Conservation (phyloP, 2,329 filamentous ascomycete species). For the Apiospora saccharicola region DNA sequence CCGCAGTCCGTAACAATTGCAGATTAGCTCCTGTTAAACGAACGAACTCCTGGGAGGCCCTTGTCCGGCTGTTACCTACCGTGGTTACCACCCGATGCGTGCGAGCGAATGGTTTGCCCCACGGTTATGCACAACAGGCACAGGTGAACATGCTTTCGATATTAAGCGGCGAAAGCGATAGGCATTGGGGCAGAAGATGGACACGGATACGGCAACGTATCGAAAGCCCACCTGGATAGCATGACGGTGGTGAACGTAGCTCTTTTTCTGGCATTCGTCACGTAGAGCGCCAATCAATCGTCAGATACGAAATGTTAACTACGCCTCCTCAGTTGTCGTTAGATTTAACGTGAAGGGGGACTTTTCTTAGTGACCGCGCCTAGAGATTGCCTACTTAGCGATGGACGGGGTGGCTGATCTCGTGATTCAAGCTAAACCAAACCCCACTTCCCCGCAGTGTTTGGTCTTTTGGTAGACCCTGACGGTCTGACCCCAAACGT, state of each 20-base stretch:
- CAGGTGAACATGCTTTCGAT: not conserved
- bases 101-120: not conserved
- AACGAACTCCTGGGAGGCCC: not conserved
- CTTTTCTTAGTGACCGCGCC: not conserved
- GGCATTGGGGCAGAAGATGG: not conserved
- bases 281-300: too few relatives aligned
- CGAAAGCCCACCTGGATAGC: not conserved
- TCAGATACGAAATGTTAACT: not conserved
- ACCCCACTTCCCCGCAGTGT: slow-evolving; percentile 15
- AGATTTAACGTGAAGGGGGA: not conserved
- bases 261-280: too few relatives aligned
- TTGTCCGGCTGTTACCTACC: not conserved
- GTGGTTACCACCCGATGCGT: not conserved
- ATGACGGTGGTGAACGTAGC: not conserved
- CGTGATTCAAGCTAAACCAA: not conserved
- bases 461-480: not conserved
- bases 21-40: not conserved
- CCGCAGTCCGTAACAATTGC: not conserved
- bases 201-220: not conserved
- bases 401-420: not conserved
- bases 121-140: not conserved
- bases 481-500: not conserved
- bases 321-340: not conserved
- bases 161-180: slow-evolving; percentile 2
- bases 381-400: not conserved